Conservation (phyloP, 371 early-diverging fungal species). For the Rhizopus sp. region DNA sequence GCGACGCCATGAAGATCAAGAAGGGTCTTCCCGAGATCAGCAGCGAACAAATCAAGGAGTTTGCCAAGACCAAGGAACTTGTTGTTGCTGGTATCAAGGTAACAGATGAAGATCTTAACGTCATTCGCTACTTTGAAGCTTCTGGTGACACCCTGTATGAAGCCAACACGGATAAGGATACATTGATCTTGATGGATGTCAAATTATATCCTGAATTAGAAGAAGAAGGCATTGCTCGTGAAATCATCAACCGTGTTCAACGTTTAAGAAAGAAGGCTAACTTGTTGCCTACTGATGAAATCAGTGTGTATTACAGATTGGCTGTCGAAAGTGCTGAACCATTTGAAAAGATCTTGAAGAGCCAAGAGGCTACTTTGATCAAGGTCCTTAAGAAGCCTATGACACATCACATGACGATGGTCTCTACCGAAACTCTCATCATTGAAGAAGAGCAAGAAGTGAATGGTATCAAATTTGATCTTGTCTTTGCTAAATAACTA, state of each 20-base stretch:
- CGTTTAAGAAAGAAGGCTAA: conserved; percentile 93
- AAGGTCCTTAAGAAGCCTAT: conserved; percentile 76
- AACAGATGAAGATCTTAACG: conserved; percentile 80
- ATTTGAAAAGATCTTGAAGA: conserved; percentile 68
- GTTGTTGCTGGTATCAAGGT: conserved; percentile 83
- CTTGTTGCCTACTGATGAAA: conserved; percentile 86
- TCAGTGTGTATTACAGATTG: conserved; percentile 80
- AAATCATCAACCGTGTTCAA: conserved; percentile 98
- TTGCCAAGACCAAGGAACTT: conserved; percentile 68
- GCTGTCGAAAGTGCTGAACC: conserved; percentile 67
- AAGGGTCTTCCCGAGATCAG: conserved; percentile 82
- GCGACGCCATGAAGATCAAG: conserved; percentile 87
- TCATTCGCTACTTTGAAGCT: conserved; percentile 77
- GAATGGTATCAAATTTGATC: conserved; percentile 40
- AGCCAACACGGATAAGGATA: conserved; percentile 81
- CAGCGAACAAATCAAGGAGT: conserved; percentile 82
- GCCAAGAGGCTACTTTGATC: conserved; percentile 72
- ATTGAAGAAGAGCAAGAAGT: conserved; percentile 81
- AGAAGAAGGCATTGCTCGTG: conserved; percentile 95
- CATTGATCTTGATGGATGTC: conserved; percentile 90
- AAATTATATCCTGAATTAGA: conserved; percentile 81
- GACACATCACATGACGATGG: conserved; percentile 34
- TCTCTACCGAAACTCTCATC: conserved; percentile 50
- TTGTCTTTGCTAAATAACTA: conserved; percentile 37
- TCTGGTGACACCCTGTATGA: conserved; percentile 64